phyloP scores from a whole-genome alignment of 169 alveolate species.

The Eimeria praecox region DNA sequence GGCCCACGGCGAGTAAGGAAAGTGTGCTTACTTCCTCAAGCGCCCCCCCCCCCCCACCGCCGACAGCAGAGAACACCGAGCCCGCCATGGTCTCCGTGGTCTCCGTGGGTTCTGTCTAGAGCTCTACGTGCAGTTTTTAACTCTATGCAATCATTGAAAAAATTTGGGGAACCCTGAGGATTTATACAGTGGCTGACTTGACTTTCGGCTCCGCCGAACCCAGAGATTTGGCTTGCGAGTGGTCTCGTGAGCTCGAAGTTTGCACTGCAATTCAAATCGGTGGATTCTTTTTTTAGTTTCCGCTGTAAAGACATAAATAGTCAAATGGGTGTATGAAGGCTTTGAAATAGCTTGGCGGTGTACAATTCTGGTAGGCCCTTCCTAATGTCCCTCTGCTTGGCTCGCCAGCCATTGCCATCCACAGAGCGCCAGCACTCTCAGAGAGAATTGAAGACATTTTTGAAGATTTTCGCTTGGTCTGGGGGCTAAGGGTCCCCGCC shows the following conservation, averaged over 20 bases:
- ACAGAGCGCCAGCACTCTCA: not conserved
- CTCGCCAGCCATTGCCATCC: conserved; percentile 22
- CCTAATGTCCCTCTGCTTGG: not conserved
- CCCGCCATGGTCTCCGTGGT: not conserved
- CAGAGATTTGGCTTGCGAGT: not conserved
- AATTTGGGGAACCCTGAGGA: not conserved
- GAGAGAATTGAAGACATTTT: not conserved
- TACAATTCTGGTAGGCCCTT: not conserved
- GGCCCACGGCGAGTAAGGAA: not conserved
- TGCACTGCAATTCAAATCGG: not conserved
- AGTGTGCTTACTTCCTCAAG: not conserved
- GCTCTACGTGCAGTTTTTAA: not conserved
- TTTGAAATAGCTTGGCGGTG: not conserved
- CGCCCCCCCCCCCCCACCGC: conserved; percentile 59
- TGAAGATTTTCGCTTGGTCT: too few species aligned
- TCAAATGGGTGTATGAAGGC: not conserved
- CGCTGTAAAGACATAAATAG: not conserved
- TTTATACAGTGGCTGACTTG: not conserved
- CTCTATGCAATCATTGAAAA: not conserved
- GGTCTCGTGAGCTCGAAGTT: conserved; percentile 8
- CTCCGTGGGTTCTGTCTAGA: not conserved
- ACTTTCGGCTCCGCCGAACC: not conserved
- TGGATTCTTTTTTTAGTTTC: not conserved
- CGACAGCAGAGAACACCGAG: not conserved
- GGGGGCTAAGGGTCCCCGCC: conserved; percentile 32